Conservation (phyloP, 257 asterid genomes). For the Paraleonurus japonicus region DNA sequence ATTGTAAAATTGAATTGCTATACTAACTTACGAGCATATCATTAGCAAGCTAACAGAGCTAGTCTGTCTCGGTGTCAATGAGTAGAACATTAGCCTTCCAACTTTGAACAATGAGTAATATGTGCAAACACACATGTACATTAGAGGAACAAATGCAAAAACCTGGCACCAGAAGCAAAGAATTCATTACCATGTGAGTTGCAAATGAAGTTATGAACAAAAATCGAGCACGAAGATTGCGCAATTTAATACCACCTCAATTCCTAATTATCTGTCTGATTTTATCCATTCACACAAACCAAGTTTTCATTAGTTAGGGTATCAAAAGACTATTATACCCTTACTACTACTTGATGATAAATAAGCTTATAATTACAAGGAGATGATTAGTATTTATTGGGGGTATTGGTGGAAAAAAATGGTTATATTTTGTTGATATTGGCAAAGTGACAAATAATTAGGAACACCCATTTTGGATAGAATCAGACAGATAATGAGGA, state of each 20-base stretch:
- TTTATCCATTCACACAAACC: too few relatives aligned
- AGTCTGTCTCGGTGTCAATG: slow-evolving; percentile 88
- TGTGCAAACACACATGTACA: slow-evolving; percentile 97
- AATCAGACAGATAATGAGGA: too few relatives aligned
- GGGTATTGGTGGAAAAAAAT: too few relatives aligned
- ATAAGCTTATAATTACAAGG: too few relatives aligned
- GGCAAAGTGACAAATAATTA: too few relatives aligned
- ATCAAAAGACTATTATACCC: too few relatives aligned
- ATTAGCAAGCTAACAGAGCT: slow-evolving; percentile 95
- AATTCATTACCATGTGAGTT: slow-evolving; percentile 24
- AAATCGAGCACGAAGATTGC: not conserved
- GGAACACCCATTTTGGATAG: too few relatives aligned
- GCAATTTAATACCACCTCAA: not conserved
- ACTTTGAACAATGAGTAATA: slow-evolving; percentile 91
- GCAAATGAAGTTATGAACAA: not conserved
- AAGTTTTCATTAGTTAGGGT: too few relatives aligned
- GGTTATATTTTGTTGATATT: too few relatives aligned
- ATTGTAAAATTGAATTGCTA: slow-evolving; percentile 2
- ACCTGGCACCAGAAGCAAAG: slow-evolving; percentile 48
- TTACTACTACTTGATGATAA: too few relatives aligned
- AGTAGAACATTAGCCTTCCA: slow-evolving; percentile 95
- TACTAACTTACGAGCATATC: slow-evolving; percentile 92
- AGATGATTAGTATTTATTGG: too few relatives aligned
- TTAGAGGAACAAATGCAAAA: slow-evolving; percentile 84
- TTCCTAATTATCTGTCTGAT: too few relatives aligned